phyloP scores from a whole-genome alignment of 371 early-diverging fungal species.

The Mortierella sp. region DNA sequence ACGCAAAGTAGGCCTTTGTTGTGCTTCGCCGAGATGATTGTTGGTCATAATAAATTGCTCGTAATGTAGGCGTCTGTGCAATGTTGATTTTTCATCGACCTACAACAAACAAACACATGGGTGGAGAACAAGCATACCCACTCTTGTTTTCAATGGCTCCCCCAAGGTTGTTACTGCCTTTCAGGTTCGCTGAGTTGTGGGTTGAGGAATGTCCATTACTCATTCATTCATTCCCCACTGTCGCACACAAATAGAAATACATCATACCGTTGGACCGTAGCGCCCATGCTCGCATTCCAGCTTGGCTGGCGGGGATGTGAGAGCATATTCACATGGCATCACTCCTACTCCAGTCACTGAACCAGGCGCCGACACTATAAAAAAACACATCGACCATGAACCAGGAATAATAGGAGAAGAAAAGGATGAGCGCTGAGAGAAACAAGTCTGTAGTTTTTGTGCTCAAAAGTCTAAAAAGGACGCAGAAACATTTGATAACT shows the following conservation, averaged over 20 bases:
- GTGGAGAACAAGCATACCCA: no score
- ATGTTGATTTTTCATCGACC: no score
- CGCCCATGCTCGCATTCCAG: background rate
- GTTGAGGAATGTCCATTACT: no score
- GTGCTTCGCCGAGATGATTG: no score
- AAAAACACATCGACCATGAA: background rate
- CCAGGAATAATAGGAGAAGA: background rate
- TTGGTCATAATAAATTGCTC: no score
- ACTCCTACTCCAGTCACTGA: background rate
- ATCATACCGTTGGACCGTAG: background rate
- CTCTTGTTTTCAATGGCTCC: no score
- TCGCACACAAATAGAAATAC: background rate
- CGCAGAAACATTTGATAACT: background rate
- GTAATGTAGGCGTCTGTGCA: no score
- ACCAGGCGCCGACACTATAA: background rate
- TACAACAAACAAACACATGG: no score
- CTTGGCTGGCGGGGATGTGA: background rate
- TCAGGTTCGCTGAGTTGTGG: no score
- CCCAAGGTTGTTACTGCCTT: no score
- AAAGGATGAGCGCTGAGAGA: background rate
- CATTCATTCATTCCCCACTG: background rate
- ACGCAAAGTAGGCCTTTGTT: no score
- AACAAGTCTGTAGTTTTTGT: background rate
- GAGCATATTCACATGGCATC: slow-evolving; percentile 8
- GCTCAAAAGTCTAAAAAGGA: background rate